phyloP scores from a whole-genome alignment of 1,139 yeast species.

The Diutina catenulata region DNA sequence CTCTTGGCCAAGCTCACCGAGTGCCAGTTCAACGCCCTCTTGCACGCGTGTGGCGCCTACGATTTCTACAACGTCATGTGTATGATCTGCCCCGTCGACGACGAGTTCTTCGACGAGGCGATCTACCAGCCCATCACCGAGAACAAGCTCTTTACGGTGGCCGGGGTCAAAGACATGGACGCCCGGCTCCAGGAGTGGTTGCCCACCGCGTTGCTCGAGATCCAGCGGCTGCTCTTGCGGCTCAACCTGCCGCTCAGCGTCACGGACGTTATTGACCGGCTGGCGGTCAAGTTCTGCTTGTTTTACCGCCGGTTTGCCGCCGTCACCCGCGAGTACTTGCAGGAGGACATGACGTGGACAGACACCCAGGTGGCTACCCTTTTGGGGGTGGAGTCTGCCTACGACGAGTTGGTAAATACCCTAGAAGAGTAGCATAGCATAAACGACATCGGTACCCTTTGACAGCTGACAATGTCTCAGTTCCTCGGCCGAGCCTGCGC shows the following conservation, averaged over 20 bases:
- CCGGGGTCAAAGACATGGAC: slow-evolving; percentile 30
- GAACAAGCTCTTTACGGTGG: slow-evolving; percentile 43
- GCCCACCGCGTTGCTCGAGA: slow-evolving; percentile 52
- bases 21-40: slow-evolving; percentile 30
- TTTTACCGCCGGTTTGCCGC: slow-evolving; percentile 39
- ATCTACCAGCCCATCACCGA: slow-evolving; percentile 56
- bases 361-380: slow-evolving; percentile 51
- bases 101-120: slow-evolving; percentile 37
- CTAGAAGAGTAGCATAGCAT: not conserved
- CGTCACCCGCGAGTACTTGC: slow-evolving; percentile 30
- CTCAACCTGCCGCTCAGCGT: slow-evolving; percentile 54
- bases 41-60: slow-evolving; percentile 38
- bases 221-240: slow-evolving; percentile 43
- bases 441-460: too few species aligned
- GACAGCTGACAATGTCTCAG: too few species aligned
- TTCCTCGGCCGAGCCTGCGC: too few species aligned
- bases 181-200: slow-evolving; percentile 34
- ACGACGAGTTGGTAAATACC: not conserved
- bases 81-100: slow-evolving; percentile 58
- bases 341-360: slow-evolving; percentile 32
- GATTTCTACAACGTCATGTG: slow-evolving; percentile 52
- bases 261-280: slow-evolving; percentile 37
- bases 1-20: slow-evolving; percentile 25
- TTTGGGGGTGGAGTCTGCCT: slow-evolving; percentile 42
- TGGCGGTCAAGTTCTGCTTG: slow-evolving; percentile 36